These are phyloP conservation scores for Penicillium cosmopolitanum DNA, from an alignment of 495 filamentous ascomycete genomes.

Conservation along the genomic window DNA sequence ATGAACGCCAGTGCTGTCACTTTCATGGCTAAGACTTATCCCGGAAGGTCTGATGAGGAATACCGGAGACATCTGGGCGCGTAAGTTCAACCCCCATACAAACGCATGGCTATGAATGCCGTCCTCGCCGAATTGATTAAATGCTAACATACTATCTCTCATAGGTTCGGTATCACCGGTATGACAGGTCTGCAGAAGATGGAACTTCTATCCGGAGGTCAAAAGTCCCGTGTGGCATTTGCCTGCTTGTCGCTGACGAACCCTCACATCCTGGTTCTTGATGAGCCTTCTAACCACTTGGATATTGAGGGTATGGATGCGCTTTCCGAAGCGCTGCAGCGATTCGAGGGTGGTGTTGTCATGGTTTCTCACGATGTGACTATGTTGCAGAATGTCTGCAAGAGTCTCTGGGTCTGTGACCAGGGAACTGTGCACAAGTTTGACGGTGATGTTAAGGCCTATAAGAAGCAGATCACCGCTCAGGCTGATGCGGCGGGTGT, in stretches of 20 bases:
- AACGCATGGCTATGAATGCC: not conserved
- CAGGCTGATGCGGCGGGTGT: slow-evolving; percentile 90
- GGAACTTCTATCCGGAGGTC: slow-evolving; percentile 91
- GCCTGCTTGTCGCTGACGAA: slow-evolving; percentile 90
- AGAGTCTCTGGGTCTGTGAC: slow-evolving; percentile 95
- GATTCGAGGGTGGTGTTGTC: slow-evolving; percentile 91
- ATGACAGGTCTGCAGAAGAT: slow-evolving; percentile 97
- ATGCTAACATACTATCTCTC: not conserved
- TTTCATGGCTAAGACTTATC: slow-evolving; percentile 94
- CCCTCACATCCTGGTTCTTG: slow-evolving; percentile 95
- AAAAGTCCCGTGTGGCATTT: slow-evolving; percentile 98
- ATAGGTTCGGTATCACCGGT: slow-evolving; percentile 90
- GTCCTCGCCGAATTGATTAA: not conserved
- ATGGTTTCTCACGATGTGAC: slow-evolving; percentile 99
- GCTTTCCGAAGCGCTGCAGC: slow-evolving; percentile 75
- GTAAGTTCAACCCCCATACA: slow-evolving; percentile 31
- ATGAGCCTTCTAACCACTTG: slow-evolving; percentile 97
- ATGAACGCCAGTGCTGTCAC: slow-evolving; percentile 83
- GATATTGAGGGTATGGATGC: slow-evolving; percentile 99
- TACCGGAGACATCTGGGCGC: slow-evolving; percentile 95
- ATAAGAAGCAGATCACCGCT: slow-evolving; percentile 93
- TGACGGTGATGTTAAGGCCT: slow-evolving; percentile 90
- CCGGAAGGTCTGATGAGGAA: slow-evolving; percentile 91
- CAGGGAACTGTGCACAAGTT: slow-evolving; percentile 96
- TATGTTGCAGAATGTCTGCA: slow-evolving; percentile 96